phyloP scores from a whole-genome alignment of 2,329 filamentous ascomycete species.

The Aspergillus fumigatiaffinis region DNA sequence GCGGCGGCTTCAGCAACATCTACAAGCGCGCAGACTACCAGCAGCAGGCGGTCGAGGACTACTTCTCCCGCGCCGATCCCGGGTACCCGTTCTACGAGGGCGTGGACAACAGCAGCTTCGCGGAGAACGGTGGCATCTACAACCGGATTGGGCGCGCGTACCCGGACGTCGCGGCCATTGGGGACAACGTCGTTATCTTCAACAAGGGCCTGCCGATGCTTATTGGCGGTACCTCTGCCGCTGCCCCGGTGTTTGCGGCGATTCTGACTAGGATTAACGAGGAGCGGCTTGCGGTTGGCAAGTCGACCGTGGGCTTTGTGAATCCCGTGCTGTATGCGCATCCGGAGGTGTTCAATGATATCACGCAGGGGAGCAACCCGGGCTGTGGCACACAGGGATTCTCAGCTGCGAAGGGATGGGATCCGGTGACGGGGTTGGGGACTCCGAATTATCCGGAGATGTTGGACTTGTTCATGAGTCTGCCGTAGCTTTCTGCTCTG shows the following conservation, averaged over 20 bases:
- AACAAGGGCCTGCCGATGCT: constrained; percentile 17
- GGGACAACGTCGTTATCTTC: constrained; percentile 32
- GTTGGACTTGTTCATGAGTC: constrained; percentile 29
- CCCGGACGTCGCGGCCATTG: constrained; percentile 37
- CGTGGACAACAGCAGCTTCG: constrained; percentile 30
- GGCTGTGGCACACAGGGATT: constrained; percentile 31
- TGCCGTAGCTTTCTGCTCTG: neutral
- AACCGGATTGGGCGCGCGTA: constrained; percentile 33
- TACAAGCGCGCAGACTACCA: constrained; percentile 40
- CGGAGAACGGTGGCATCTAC: constrained; percentile 26
- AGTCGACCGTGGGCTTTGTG: constrained; percentile 51
- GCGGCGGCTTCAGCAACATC: constrained; percentile 44
- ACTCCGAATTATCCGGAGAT: constrained; percentile 31
- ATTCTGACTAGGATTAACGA: constrained; percentile 56
- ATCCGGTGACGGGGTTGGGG: constrained; percentile 34
- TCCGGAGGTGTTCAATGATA: constrained; percentile 29
- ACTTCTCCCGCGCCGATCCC: constrained; percentile 26
- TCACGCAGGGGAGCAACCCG: constrained; percentile 27
- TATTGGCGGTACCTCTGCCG: constrained; percentile 40
- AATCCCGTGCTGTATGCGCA: constrained; percentile 41
- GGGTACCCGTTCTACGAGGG: constrained; percentile 29
- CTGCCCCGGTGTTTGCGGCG: constrained; percentile 52
- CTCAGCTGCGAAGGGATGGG: constrained; percentile 24
- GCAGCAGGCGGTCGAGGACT: constrained; percentile 31
- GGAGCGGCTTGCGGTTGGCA: constrained; percentile 47